phyloP scores from a whole-genome alignment of 1,284 basidiomycete species.

The Marasmius oreades region DNA sequence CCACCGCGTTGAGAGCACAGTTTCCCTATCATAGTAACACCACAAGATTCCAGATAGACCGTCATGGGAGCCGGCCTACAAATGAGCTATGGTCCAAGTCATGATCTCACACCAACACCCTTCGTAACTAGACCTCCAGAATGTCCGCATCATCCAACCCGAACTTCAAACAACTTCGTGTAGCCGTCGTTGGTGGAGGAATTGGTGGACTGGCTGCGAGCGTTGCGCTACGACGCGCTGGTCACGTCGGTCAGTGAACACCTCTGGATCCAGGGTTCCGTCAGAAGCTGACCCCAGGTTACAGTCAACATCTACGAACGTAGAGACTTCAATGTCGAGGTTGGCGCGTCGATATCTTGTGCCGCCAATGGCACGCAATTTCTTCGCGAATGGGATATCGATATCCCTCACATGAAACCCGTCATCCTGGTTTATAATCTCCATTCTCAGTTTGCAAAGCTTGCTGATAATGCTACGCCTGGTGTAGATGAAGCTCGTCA shows the following conservation, averaged over 20 bases:
- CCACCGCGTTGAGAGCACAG: too few species aligned
- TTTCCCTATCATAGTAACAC: too few species aligned
- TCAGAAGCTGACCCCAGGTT: neutral
- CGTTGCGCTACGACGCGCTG: conserved; percentile 14
- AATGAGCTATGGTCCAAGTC: neutral
- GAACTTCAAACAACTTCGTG: conserved; percentile 14
- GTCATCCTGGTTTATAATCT: conserved; percentile 21
- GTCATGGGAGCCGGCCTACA: neutral
- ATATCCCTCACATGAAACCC: conserved; percentile 29
- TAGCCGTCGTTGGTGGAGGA: conserved; percentile 15
- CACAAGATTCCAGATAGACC: neutral
- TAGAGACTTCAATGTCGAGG: conserved; percentile 28
- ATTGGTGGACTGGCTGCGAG: conserved; percentile 14
- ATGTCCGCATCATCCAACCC: neutral
- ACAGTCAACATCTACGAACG: conserved; percentile 26
- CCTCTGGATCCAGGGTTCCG: neutral
- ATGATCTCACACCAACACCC: neutral
- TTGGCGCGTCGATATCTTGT: conserved; percentile 31
- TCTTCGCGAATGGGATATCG: conserved; percentile 30
- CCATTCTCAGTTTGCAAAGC: neutral
- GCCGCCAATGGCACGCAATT: conserved; percentile 32
- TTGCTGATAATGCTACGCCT: neutral
- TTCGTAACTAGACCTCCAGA: neutral
- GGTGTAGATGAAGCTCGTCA: conserved; percentile 25
- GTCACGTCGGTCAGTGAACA: conserved; percentile 10